phyloP scores from a whole-genome alignment of 2,329 filamentous ascomycete genomes.

The Fusarium graminum region DNA sequence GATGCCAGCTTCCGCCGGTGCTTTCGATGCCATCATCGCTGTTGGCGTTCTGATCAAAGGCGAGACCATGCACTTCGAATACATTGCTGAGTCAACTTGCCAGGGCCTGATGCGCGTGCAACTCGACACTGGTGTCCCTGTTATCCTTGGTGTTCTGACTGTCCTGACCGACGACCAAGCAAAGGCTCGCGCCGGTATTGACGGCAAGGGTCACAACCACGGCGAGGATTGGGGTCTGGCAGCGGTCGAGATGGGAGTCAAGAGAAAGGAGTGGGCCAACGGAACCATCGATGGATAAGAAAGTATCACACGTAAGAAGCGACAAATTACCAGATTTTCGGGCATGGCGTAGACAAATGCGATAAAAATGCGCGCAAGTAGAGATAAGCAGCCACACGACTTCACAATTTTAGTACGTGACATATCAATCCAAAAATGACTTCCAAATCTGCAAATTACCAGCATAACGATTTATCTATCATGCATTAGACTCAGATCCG shows the following conservation, averaged over 20 bases:
- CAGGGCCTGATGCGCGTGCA: constrained; percentile 96
- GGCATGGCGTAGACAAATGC: constrained; percentile 3
- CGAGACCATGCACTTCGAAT: constrained; percentile 99
- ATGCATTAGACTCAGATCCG: constrained; percentile 48
- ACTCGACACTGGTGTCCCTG: constrained; percentile 87
- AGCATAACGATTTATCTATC: constrained; percentile 50
- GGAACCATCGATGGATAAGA: constrained; percentile 68
- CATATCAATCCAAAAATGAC: constrained; percentile 30
- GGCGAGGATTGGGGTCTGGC: constrained; percentile 96
- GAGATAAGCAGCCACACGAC: neutral
- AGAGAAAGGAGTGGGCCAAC: constrained; percentile 85
- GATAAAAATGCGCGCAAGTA: constrained; percentile 10
- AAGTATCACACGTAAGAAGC: constrained; percentile 20
- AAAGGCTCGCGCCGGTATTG: constrained; percentile 82
- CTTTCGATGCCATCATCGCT: constrained; percentile 95
- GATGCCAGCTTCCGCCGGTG: constrained; percentile 60
- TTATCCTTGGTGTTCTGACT: constrained; percentile 93
- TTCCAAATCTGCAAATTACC: constrained; percentile 51
- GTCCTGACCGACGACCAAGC: constrained; percentile 91
- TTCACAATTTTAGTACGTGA: constrained; percentile 1
- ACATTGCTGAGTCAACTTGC: constrained; percentile 91
- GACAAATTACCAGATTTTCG: constrained; percentile 11
- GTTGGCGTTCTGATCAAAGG: constrained; percentile 98
- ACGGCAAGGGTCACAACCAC: constrained; percentile 82
- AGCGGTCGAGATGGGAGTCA: constrained; percentile 92